Base-by-base conservation (phyloP, 306 rosid genomes). In the Abrus pulchellus region DNA sequence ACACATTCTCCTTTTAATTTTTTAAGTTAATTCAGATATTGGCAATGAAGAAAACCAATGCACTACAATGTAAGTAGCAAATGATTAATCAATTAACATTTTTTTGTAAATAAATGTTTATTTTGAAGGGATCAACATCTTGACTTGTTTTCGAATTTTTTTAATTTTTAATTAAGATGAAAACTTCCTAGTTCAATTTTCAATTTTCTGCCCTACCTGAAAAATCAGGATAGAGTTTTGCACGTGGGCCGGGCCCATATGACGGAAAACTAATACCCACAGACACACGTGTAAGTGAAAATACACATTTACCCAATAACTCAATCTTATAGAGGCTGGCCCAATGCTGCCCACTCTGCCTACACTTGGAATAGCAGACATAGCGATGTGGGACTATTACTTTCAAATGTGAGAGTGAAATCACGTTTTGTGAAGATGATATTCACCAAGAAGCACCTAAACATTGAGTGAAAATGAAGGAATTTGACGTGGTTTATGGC, bases 171-270 rank as follows among this genome's bases (percentile, higher is more conserved):
- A 4, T 30, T 2, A 55, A 33, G 27, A 40, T 4, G 27, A 41
- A 44, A 52, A n/a, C 9, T 48, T 55, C 33, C 62, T 20, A 36
- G n/a, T 74, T 65, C n/a, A 65, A 14, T 14, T n/a, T 64, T 14
- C 12, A 32, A 10, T 3, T 32, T 28, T 29, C n/a, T 10, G 3
- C 6, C 30, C 49, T 14, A 65, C 7, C 7, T 0, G 2, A 68
- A 74, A 40, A 68, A 36, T 27, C 11, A n/a, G 5, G 55, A 69
- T 1, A 29, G 61, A 52, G 76, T 20, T 41, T 52, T 2, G 44
- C 85, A 79, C 81, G 79, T 82, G 87, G 82, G 80, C 40, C 11
- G 43, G 82, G 70, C 38, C 85, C 87, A 3, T 1, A 11, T 57
- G 44, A 41, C 6, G 20, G 76, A 82, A 20, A 48, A 75, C 45